Conservation (phyloP, 23 red algal genomes). For the Chondrus crispus region DNA sequence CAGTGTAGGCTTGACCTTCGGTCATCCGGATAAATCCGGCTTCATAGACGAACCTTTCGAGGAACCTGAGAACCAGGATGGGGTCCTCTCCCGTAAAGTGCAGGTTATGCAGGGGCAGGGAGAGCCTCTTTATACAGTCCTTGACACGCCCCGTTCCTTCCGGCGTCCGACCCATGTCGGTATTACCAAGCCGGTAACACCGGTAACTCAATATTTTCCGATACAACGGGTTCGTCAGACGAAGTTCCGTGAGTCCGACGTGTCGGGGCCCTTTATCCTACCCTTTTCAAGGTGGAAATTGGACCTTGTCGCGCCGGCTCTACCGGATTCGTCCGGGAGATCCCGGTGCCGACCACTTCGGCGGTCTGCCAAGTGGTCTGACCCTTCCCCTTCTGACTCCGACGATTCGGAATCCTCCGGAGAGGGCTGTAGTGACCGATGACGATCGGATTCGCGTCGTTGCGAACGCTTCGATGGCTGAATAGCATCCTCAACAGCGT, state of each 20-base stretch:
- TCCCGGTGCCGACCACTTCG: too few species aligned
- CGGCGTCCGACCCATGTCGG: not conserved
- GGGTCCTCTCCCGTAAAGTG: slow-evolving; percentile 5
- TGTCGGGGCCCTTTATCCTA: not conserved
- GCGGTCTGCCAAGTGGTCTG: too few species aligned
- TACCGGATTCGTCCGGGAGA: too few species aligned
- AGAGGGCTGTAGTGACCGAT: too few species aligned
- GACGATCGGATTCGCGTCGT: too few species aligned
- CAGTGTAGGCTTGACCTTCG: not conserved
- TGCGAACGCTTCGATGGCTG: too few species aligned
- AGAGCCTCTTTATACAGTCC: not conserved
- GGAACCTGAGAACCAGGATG: not conserved
- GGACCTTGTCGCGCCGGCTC: too few species aligned
- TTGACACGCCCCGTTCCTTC: not conserved
- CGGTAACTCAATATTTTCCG: not conserved
- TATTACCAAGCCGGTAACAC: not conserved
- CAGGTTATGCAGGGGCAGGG: not conserved
- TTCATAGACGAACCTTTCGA: not conserved
- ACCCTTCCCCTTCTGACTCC: too few species aligned
- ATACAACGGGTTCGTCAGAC: not conserved
- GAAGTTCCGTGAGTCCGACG: slow-evolving; percentile 1
- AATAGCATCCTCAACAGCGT: too few species aligned
- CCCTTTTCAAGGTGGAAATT: too few species aligned
- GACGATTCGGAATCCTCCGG: too few species aligned
- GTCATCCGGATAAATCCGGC: not conserved